Evolutionary conservation across 2,329 filamentous ascomycete genomes (phyloP).

Genomic region (Neopestalotiopsis rosae): DNA sequence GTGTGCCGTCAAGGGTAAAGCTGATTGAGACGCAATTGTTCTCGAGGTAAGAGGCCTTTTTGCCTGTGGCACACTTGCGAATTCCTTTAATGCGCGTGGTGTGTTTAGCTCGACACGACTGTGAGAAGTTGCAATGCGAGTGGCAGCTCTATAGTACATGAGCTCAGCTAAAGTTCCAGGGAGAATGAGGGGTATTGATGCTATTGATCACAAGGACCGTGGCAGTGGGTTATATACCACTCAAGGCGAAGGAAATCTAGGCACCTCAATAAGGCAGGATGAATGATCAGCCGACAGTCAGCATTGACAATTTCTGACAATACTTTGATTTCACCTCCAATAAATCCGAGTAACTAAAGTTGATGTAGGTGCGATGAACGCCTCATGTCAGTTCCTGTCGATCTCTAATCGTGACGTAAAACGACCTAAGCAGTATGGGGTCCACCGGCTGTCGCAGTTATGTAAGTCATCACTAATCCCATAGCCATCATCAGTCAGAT

Average conservation of each 20-base stretch:
- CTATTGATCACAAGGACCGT: neutral
- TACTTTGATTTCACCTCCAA: neutral
- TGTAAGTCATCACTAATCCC: conserved; percentile 24
- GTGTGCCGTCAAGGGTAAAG: conserved; percentile 9
- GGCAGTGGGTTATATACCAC: neutral
- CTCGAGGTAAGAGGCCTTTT: neutral
- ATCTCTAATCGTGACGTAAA: conserved; percentile 23
- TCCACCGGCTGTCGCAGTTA: conserved; percentile 11
- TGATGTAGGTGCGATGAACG: neutral
- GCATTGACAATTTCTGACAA: neutral
- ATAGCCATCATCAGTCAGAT: conserved; percentile 11
- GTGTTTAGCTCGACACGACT: neutral
- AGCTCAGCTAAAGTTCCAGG: conserved; percentile 4
- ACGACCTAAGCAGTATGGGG: neutral
- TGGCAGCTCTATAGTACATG: conserved; percentile 25
- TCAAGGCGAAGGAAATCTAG: neutral
- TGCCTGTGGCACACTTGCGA: neutral
- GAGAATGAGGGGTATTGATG: conserved; percentile 17
- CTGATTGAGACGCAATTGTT: neutral
- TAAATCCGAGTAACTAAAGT: neutral
- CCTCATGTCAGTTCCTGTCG: neutral
- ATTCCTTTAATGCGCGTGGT: neutral
- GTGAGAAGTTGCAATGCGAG: conserved; percentile 16
- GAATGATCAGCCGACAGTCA: neutral
- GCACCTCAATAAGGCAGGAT: neutral